Percentiles rank a stretch among this genome's conserved stretches.
Conservation (phyloP, 129 eudicot species). For the Flaveria linearis region DNA sequence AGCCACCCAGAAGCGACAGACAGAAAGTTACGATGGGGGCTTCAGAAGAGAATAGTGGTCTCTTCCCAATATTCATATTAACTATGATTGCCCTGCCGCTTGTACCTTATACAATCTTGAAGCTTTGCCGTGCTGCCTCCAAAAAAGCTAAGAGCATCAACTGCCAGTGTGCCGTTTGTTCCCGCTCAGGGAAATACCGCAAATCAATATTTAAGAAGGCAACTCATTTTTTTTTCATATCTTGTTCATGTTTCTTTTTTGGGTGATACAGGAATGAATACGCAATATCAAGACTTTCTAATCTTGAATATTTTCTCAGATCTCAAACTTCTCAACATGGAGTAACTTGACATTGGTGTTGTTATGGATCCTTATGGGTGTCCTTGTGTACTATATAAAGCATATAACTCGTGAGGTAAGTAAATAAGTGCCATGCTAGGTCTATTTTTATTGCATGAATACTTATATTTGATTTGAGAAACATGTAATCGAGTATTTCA, state of each 20-base stretch:
- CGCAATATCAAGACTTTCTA: not conserved
- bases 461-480: slow-evolving; percentile 4
- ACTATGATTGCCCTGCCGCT: slow-evolving; percentile 85
- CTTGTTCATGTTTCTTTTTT: not conserved
- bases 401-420: slow-evolving; percentile 76
- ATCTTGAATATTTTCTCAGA: slow-evolving; percentile 44
- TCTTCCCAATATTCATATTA: slow-evolving; percentile 90
- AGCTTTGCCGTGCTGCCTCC: slow-evolving; percentile 78
- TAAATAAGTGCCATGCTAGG: slow-evolving; percentile 1
- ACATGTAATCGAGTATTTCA: slow-evolving; percentile 14
- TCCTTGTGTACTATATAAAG: slow-evolving; percentile 75
- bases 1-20: slow-evolving; percentile 14
- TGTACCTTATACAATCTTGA: slow-evolving; percentile 83
- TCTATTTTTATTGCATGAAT: slow-evolving; percentile 2
- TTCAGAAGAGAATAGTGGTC: slow-evolving; percentile 75
- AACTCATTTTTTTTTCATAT: slow-evolving; percentile 20
- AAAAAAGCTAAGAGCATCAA: slow-evolving; percentile 70
- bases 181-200: slow-evolving; percentile 77
- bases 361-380: slow-evolving; percentile 72
- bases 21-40: slow-evolving; percentile 60
- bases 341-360: slow-evolving; percentile 79
- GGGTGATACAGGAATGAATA: slow-evolving; percentile 3
- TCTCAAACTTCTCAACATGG: slow-evolving; percentile 69
- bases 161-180: slow-evolving; percentile 79
- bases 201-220: slow-evolving; percentile 70